These are phyloP conservation scores for Aspergillus amoenus DNA, from an alignment of 2,329 filamentous ascomycete species.

Conservation along the genomic window DNA sequence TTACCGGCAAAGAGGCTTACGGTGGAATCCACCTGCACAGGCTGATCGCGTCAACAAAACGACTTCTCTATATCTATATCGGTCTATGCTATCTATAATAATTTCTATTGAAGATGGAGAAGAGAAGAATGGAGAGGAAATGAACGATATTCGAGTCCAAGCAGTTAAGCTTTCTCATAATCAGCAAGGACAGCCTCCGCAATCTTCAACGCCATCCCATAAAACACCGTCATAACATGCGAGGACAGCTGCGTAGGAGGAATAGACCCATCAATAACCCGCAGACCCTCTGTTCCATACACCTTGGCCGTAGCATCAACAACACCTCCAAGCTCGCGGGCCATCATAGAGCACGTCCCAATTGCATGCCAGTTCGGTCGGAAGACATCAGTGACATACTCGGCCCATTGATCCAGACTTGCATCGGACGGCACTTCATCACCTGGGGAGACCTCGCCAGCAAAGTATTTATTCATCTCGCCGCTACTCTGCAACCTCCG, in stretches of 20 bases:
- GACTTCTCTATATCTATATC: too few species aligned
- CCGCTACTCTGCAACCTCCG: conserved; percentile 21
- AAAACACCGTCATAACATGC: conserved; percentile 32
- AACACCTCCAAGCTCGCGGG: conserved; percentile 31
- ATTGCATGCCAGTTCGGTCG: conserved; percentile 31
- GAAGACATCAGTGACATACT: conserved; percentile 26
- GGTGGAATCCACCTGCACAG: too few species aligned
- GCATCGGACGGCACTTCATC: not conserved
- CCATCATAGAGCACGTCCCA: conserved; percentile 36
- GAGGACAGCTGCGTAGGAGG: conserved; percentile 33
- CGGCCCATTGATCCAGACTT: conserved; percentile 21
- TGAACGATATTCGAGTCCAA: too few species aligned
- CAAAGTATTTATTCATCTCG: conserved; percentile 19
- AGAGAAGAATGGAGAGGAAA: too few species aligned
- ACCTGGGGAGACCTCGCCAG: not conserved
- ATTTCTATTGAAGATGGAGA: too few species aligned
- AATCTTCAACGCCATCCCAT: conserved; percentile 30
- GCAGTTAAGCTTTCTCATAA: not conserved
- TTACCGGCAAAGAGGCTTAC: too few species aligned
- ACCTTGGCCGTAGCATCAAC: conserved; percentile 30
- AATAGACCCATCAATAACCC: conserved; percentile 39
- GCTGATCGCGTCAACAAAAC: too few species aligned
- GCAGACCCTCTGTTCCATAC: conserved; percentile 32
- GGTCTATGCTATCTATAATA: too few species aligned
- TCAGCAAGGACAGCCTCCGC: conserved; percentile 16